A percentile compares a stretch with the other conserved stretches of the same genome.
Conservation (phyloP, 257 asterid species). For the Solanum sparsipilum region DNA sequence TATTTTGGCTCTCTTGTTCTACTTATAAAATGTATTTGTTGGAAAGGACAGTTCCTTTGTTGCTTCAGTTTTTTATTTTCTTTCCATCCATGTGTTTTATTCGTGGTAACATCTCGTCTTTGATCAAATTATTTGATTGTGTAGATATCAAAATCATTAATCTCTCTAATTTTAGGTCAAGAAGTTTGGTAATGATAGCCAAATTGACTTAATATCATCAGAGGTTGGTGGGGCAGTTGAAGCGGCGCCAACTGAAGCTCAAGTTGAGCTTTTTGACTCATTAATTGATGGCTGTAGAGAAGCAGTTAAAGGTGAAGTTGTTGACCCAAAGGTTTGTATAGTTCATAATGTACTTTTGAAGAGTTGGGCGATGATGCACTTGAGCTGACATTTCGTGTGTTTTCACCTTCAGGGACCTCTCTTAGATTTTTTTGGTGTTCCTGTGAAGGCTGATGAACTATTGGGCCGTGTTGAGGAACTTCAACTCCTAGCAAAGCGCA, state of each 20-base stretch:
- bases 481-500: constrained; percentile 90
- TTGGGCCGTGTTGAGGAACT: constrained; percentile 89
- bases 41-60: neutral
- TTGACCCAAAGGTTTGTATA: constrained; percentile 58
- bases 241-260: constrained; percentile 88
- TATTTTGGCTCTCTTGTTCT: neutral
- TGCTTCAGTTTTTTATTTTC: neutral
- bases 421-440: constrained; percentile 95
- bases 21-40: neutral
- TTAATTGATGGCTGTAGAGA: constrained; percentile 92
- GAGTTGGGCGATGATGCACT: neutral
- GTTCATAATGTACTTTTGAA: neutral
- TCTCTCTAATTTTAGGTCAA: constrained; percentile 49
- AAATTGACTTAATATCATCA: constrained; percentile 64
- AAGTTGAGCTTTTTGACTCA: constrained; percentile 90
- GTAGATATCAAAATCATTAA: neutral
- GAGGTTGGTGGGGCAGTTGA: constrained; percentile 96
- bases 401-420: constrained; percentile 60
- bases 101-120: neutral
- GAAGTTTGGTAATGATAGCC: constrained; percentile 91
- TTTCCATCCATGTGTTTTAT: neutral
- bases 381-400: neutral
- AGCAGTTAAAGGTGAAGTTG: constrained; percentile 57
- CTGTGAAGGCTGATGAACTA: constrained; percentile 92
- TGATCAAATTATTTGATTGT: neutral